These are phyloP conservation scores for Aspergillus sclerotialis DNA, from an alignment of 2,329 filamentous ascomycete species.

Conservation along the genomic window DNA sequence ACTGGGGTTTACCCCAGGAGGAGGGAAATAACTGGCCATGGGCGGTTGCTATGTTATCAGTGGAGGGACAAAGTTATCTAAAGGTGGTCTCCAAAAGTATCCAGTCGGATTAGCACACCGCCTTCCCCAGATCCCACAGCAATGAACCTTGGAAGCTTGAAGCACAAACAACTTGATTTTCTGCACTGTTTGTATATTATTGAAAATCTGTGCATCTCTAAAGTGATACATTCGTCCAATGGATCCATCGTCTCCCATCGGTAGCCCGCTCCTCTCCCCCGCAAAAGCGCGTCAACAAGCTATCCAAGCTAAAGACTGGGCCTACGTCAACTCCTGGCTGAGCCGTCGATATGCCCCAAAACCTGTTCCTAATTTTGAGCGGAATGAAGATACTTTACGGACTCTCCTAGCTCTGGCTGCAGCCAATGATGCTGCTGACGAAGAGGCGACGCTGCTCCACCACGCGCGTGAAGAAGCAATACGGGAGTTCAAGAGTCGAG, in stretches of 20 bases:
- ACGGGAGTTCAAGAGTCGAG: slow-evolving; percentile 21
- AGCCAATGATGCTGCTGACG: slow-evolving; percentile 63
- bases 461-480: slow-evolving; percentile 31
- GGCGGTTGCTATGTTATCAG: slow-evolving; percentile 5
- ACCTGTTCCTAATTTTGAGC: slow-evolving; percentile 67
- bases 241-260: slow-evolving; percentile 15
- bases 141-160: too few relatives aligned
- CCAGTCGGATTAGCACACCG: slow-evolving; percentile 1
- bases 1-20: slow-evolving; percentile 12
- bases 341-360: slow-evolving; percentile 59
- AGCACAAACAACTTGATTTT: too few relatives aligned
- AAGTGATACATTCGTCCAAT: slow-evolving; percentile 4
- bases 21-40: slow-evolving; percentile 31
- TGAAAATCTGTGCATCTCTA: neutral
- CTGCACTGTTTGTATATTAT: too few relatives aligned
- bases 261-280: slow-evolving; percentile 49
- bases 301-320: slow-evolving; percentile 84
- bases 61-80: slow-evolving; percentile 13
- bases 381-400: slow-evolving; percentile 75
- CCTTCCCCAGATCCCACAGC: neutral
- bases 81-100: slow-evolving; percentile 3
- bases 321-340: slow-evolving; percentile 79
- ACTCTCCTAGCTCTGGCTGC: slow-evolving; percentile 66
- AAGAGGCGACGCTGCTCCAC: slow-evolving; percentile 30
- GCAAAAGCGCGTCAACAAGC: slow-evolving; percentile 66